A percentile compares a stretch with the other conserved stretches of the same genome.
Evolutionary conservation across 352 stramenopile species (phyloP).

Genomic region (Blastocystis sp.): DNA sequence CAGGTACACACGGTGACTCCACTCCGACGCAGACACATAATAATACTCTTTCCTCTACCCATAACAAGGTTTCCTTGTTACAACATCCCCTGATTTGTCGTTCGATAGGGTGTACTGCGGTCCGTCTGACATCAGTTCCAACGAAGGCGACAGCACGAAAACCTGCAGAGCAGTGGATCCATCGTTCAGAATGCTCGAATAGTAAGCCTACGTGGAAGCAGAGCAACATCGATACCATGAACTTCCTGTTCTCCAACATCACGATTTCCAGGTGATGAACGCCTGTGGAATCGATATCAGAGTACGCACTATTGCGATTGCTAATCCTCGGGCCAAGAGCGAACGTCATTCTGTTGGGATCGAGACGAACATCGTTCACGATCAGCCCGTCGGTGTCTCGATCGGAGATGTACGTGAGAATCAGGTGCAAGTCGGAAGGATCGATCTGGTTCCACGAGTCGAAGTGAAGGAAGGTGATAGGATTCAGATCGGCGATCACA

Average conservation of each 20-base stretch:
- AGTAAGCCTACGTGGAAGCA: not conserved
- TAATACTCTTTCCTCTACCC: conserved; percentile 4
- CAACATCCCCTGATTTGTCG: not conserved
- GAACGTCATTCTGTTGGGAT: not conserved
- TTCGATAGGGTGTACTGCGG: conserved; percentile 24
- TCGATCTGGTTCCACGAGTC: conserved; percentile 2
- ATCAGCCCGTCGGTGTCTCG: not conserved
- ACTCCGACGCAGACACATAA: conserved; percentile 32
- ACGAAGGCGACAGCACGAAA: not conserved
- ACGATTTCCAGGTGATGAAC: not conserved
- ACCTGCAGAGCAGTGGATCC: conserved; percentile 38
- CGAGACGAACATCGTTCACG: not conserved
- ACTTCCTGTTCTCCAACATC: conserved; percentile 16
- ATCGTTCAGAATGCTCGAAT: conserved; percentile 43
- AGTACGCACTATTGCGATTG: not conserved
- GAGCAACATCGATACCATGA: not conserved
- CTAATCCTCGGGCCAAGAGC: not conserved
- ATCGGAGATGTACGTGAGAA: not conserved
- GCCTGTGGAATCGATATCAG: not conserved
- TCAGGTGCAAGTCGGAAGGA: not conserved
- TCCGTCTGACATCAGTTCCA: conserved; percentile 7
- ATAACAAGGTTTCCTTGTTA: not conserved
- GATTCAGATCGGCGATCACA: not conserved
- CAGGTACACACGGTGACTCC: not conserved
- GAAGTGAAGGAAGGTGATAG: not conserved